A percentile compares a stretch with the other conserved stretches of the same genome.
These are phyloP conservation scores for Crucibulum laeve DNA, from an alignment of 768 basidiomycete genomes.

Conservation along the genomic window DNA sequence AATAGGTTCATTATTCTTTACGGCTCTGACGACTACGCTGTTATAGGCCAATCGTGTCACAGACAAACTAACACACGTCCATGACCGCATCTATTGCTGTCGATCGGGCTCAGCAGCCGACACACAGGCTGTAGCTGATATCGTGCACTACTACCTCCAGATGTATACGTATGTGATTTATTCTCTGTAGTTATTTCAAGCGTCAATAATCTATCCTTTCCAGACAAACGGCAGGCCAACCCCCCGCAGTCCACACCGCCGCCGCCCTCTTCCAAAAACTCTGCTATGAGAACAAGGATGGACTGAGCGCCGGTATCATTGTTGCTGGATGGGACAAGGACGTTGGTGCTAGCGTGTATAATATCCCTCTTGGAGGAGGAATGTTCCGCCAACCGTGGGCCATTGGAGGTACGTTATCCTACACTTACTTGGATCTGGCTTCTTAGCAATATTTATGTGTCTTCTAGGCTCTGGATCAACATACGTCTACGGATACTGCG, in stretches of 20 bases:
- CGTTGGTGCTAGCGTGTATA: conserved; percentile 88
- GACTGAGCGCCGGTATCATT: conserved; percentile 88
- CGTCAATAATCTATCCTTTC: conserved; percentile 3
- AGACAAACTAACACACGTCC: conserved; percentile 94
- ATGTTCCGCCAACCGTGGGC: conserved; percentile 98
- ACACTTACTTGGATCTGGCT: background rate
- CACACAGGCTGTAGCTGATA: conserved; percentile 94
- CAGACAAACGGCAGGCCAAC: conserved; percentile 54
- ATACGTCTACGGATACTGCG: conserved; percentile 98
- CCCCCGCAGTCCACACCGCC: conserved; percentile 78
- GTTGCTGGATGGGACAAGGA: conserved; percentile 97
- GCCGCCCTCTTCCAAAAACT: conserved; percentile 81
- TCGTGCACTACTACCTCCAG: conserved; percentile 80
- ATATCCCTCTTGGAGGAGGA: conserved; percentile 95
- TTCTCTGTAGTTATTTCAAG: conserved; percentile 4
- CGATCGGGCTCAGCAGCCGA: conserved; percentile 97
- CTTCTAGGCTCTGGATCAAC: conserved; percentile 85
- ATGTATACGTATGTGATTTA: conserved; percentile 53
- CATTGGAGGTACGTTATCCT: conserved; percentile 71
- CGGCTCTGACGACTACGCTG: conserved; percentile 4
- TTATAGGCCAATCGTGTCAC: conserved; percentile 93
- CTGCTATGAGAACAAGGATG: conserved; percentile 94
- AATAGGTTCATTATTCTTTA: background rate
- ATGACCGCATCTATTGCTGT: conserved; percentile 99
- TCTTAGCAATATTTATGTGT: conserved; percentile 3